Conservation (phyloP, 352 stramenopile species). For the Globisporangium splendens region DNA sequence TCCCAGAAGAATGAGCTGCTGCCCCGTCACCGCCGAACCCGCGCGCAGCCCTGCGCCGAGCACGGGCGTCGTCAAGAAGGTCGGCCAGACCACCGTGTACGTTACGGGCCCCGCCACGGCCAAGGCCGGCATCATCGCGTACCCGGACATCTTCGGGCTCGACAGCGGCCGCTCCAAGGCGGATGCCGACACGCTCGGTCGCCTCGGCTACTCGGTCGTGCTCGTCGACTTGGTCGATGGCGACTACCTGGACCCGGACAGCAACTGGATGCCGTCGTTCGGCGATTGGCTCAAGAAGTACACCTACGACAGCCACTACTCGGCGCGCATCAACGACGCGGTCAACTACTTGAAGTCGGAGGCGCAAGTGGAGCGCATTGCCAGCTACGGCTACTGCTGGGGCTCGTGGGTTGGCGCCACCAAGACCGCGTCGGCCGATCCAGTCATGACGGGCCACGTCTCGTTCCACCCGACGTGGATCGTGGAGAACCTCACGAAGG, state of each 20-base stretch:
- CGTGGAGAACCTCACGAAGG: slow-evolving; percentile 74
- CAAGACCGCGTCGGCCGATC: slow-evolving; percentile 35
- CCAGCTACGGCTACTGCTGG: slow-evolving; percentile 84
- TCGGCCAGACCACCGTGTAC: slow-evolving; percentile 68
- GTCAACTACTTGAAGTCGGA: slow-evolving; percentile 67
- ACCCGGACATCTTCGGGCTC: slow-evolving; percentile 74
- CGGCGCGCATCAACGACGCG: slow-evolving; percentile 64
- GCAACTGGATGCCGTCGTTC: slow-evolving; percentile 26
- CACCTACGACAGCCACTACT: slow-evolving; percentile 45
- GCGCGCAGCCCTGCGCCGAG: slow-evolving; percentile 36
- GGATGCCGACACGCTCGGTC: slow-evolving; percentile 67
- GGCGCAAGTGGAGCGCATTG: slow-evolving; percentile 49
- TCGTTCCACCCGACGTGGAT: slow-evolving; percentile 83
- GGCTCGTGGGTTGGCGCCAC: slow-evolving; percentile 71
- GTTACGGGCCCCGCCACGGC: slow-evolving; percentile 58
- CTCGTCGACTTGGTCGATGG: slow-evolving; percentile 62
- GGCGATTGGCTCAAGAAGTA: slow-evolving; percentile 69
- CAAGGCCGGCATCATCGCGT: slow-evolving; percentile 66
- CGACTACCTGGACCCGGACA: slow-evolving; percentile 48
- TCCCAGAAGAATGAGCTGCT: slow-evolving; percentile 56
- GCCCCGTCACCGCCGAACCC: slow-evolving; percentile 64
- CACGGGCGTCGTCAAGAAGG: slow-evolving; percentile 59
- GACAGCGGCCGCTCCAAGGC: slow-evolving; percentile 81
- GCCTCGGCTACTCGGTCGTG: slow-evolving; percentile 73
- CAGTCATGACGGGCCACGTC: slow-evolving; percentile 57